phyloP scores from a whole-genome alignment of 805 yeast species.

The Monosporozyma siamensis region DNA sequence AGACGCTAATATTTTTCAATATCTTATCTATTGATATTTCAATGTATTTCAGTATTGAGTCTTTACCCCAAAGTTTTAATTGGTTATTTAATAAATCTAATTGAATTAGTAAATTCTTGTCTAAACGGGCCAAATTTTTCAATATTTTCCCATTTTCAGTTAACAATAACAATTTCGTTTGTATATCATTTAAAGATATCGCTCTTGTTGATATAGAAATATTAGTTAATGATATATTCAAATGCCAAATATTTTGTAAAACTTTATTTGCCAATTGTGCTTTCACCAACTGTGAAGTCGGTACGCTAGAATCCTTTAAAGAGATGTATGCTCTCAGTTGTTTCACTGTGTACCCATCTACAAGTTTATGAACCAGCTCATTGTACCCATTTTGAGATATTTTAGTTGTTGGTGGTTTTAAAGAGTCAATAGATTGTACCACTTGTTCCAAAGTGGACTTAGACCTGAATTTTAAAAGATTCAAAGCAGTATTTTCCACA shows the following conservation, averaged over 20 bases:
- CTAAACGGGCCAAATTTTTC: slow-evolving; percentile 24
- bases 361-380: slow-evolving; percentile 15
- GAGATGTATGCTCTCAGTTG: slow-evolving; percentile 21
- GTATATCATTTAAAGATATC: slow-evolving; percentile 4
- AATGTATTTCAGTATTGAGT: slow-evolving; percentile 20
- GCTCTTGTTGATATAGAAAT: neutral
- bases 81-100: slow-evolving; percentile 8
- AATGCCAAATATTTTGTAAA: slow-evolving; percentile 16
- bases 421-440: slow-evolving; percentile 21
- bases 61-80: slow-evolving; percentile 9
- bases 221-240: slow-evolving; percentile 5
- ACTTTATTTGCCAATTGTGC: slow-evolving; percentile 10
- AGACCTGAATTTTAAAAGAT: slow-evolving; percentile 16
- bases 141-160: slow-evolving; percentile 29
- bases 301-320: slow-evolving; percentile 3
- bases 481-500: neutral
- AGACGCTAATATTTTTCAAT: slow-evolving; percentile 16
- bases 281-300: slow-evolving; percentile 6
- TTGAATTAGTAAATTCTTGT: slow-evolving; percentile 8
- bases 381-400: slow-evolving; percentile 18
- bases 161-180: slow-evolving; percentile 15
- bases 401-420: slow-evolving; percentile 14
- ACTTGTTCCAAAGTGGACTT: slow-evolving; percentile 21
- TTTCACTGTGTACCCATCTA: slow-evolving; percentile 20
- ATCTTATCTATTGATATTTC: slow-evolving; percentile 26